Percentiles rank a stretch among this genome's conserved stretches.
These are phyloP conservation scores for Microdochium trichocladiopsis DNA, from an alignment of 2,329 filamentous ascomycete species.

Conservation along the genomic window DNA sequence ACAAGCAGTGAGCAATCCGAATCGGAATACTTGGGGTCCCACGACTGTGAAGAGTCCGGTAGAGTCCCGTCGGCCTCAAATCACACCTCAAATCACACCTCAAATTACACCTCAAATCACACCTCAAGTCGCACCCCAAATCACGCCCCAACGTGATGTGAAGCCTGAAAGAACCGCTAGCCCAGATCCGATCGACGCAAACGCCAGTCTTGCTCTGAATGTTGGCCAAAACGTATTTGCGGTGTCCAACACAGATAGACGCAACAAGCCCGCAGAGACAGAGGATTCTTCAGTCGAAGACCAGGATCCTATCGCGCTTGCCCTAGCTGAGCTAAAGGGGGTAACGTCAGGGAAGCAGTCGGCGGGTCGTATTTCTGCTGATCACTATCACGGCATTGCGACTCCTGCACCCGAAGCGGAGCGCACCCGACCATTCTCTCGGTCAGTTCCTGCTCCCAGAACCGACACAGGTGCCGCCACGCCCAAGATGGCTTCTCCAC, in stretches of 20 bases:
- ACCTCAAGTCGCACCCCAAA: background rate
- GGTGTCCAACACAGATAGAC: constrained; percentile 71
- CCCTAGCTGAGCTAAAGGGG: constrained; percentile 86
- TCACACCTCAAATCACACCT: too few species aligned
- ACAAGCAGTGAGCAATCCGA: constrained; percentile 27
- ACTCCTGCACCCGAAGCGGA: constrained; percentile 60
- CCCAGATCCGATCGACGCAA: constrained; percentile 82
- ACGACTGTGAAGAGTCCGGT: background rate
- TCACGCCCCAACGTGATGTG: constrained; percentile 25
- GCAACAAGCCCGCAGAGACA: constrained; percentile 31
- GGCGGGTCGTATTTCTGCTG: constrained; percentile 80
- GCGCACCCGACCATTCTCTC: constrained; percentile 25
- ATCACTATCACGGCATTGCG: constrained; percentile 87
- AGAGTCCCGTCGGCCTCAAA: constrained; percentile 6
- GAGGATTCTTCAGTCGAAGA: constrained; percentile 47
- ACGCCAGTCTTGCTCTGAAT: constrained; percentile 87
- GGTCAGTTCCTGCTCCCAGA: constrained; percentile 30
- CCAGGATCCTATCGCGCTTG: constrained; percentile 82
- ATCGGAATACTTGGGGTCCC: constrained; percentile 54
- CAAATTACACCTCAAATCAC: constrained; percentile 4
- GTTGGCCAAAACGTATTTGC: constrained; percentile 95
- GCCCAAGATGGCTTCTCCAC: constrained; percentile 21
- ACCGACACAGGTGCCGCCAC: background rate
- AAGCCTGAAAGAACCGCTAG: constrained; percentile 46
- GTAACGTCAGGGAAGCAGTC: constrained; percentile 71